phyloP scores from a whole-genome alignment of 192 early-diverging fungal genomes.

The Backusella macrospora region DNA sequence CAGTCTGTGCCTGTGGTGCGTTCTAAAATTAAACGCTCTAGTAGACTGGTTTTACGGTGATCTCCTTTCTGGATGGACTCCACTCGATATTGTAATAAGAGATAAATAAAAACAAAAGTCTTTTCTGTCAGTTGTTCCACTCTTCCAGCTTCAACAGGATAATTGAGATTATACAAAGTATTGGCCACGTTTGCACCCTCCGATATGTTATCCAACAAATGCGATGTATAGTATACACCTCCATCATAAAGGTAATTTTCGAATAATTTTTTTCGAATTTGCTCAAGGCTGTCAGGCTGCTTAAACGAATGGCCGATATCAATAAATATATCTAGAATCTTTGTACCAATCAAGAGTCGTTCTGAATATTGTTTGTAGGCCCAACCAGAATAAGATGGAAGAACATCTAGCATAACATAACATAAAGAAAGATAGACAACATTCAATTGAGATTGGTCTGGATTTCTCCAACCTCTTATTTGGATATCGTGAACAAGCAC shows the following conservation, averaged over 20 bases:
- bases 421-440: slow-evolving; percentile 23
- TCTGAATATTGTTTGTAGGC: slow-evolving; percentile 33
- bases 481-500: slow-evolving; percentile 32
- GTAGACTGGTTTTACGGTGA: slow-evolving; percentile 25
- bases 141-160: slow-evolving; percentile 21
- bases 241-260: slow-evolving; percentile 53
- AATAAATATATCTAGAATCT: slow-evolving; percentile 30
- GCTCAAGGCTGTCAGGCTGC: not conserved
- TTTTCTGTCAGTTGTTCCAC: slow-evolving; percentile 41
- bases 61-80: slow-evolving; percentile 1
- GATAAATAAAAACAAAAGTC: slow-evolving; percentile 44
- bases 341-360: slow-evolving; percentile 32
- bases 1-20: slow-evolving; percentile 42
- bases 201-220: slow-evolving; percentile 48
- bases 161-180: slow-evolving; percentile 33
- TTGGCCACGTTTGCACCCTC: slow-evolving; percentile 39
- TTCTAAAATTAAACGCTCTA: slow-evolving; percentile 51
- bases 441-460: slow-evolving; percentile 13
- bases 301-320: slow-evolving; percentile 23
- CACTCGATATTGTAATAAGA: slow-evolving; percentile 37
- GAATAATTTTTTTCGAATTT: slow-evolving; percentile 38
- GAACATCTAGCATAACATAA: slow-evolving; percentile 30
- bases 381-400: slow-evolving; percentile 38
- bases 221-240: slow-evolving; percentile 48
- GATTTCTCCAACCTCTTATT: slow-evolving; percentile 19